phyloP scores from a whole-genome alignment of 768 basidiomycete species.

The Boletus speciosus region DNA sequence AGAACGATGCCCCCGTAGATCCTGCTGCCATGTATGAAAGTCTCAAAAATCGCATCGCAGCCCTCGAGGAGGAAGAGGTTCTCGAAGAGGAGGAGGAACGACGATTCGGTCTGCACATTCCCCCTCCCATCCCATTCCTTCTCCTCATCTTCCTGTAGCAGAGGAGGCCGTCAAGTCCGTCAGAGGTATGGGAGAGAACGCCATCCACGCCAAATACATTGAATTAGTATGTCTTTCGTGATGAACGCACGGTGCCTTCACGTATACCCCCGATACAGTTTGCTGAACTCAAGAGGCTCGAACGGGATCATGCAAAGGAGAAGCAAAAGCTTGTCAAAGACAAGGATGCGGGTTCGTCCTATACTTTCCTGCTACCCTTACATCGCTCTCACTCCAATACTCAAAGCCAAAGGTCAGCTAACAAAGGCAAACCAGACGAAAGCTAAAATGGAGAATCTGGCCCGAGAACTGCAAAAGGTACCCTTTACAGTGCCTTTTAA shows the following conservation, averaged over 20 bases:
- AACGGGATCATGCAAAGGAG: conserved; percentile 88
- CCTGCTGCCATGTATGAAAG: conserved; percentile 86
- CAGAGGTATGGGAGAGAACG: conserved; percentile 77
- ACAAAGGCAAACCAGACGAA: conserved; percentile 88
- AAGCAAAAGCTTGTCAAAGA: conserved; percentile 89
- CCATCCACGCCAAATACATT: conserved; percentile 82
- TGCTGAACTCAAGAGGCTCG: conserved; percentile 81
- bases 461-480: conserved; percentile 87
- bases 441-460: conserved; percentile 86
- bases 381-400: conserved; percentile 14
- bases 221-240: conserved; percentile 62
- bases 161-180: conserved; percentile 88
- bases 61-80: conserved; percentile 83
- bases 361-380: background rate
- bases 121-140: background rate
- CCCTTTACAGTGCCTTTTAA: conserved; percentile 4
- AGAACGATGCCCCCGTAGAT: conserved; percentile 65
- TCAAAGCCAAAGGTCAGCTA: conserved; percentile 73
- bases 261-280: conserved; percentile 50
- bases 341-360: conserved; percentile 73
- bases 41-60: conserved; percentile 84
- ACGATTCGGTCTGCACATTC: conserved; percentile 56
- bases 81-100: conserved; percentile 85
- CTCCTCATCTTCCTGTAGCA: conserved; percentile 42
- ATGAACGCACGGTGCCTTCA: conserved; percentile 17